Evolutionary conservation across 108 stramenopile genomes (phyloP), one percentile per base, ranked within the genome.

Genomic region (Conticribra weissflogii): DNA sequence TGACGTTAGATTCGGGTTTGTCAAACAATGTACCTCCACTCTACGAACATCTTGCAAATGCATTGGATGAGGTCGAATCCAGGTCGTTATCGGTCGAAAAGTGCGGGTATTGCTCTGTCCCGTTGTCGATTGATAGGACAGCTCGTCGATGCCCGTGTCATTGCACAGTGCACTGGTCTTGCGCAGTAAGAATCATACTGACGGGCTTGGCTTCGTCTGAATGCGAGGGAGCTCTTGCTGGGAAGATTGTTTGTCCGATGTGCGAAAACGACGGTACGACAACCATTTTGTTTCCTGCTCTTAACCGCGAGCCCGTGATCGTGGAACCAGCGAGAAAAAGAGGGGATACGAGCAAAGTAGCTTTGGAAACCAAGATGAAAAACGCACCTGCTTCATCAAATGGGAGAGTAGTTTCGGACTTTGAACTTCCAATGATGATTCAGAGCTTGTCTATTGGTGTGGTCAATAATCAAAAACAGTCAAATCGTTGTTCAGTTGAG

Each of bases 101-200:
- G 8, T 66, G 65, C 22, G 19, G 2, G 7, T 55, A 54, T 54
- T 66, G 65, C 45, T 44, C 65, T 3, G 27, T 66, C 3, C 17
- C 65, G 15, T 36, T 66, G 3, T 54, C 65, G 15, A 45, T 66
- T 12, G 65, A 66, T 24, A 54, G 54, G 32, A 54, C 36, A 5
- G 65, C 41, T 1, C 34, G 30, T 25, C 18, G 44, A 28, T 36
- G 54, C 51, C 65, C 65, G 4, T 66, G 65, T 25, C 48, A 64
- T 9, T 18, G 18, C 22, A 54, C 27, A 41, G 54, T 66, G 16
- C 65, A 66, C 27, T 16, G 54, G n/a, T 54, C 65, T 16, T 66
- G 65, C 27, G 65, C 65, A 22, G 41, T 55, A 3, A 55, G 54
- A 52, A 54, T 66, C 2, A 54, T 66, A 21, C 54, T 66, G 14